Evolutionary conservation across 257 asterid genomes (phyloP).

Genomic region (Ligustrum vulgare): DNA sequence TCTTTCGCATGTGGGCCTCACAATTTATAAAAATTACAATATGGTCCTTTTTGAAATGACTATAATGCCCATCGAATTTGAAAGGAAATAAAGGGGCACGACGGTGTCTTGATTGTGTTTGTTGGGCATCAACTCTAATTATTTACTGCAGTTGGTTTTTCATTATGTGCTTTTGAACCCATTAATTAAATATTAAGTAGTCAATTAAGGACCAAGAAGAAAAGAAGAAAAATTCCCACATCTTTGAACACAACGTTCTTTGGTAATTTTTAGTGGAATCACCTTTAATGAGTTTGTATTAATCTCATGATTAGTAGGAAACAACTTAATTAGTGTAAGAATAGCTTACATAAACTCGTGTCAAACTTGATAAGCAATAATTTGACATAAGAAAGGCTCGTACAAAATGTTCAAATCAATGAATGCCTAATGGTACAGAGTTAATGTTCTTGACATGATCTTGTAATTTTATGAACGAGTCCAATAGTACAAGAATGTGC

Average conservation of each 20-base stretch:
- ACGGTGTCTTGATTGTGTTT: constrained; percentile 41
- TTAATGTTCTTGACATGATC: no score
- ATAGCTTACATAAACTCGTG: not conserved
- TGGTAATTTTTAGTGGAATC: not conserved
- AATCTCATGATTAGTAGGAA: not conserved
- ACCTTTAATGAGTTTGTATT: not conserved
- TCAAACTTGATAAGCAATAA: not conserved
- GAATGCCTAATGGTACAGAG: no score
- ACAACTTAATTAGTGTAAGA: not conserved
- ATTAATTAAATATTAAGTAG: constrained; percentile 22
- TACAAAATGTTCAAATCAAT: no score
- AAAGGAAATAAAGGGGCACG: constrained; percentile 21
- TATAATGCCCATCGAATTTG: not conserved
- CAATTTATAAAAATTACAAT: constrained; percentile 29
- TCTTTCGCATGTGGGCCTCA: constrained; percentile 36
- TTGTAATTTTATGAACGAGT: no score
- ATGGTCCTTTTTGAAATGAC: constrained; percentile 11
- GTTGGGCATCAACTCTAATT: constrained; percentile 30
- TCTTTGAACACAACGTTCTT: not conserved
- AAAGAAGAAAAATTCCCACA: not conserved
- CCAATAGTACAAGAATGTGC: no score
- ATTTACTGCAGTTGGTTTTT: constrained; percentile 32
- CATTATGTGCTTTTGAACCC: constrained; percentile 19
- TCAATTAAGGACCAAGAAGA: constrained; percentile 20
- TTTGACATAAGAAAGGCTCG: no score